Percentiles rank a stretch among this genome's conserved stretches.
These are phyloP conservation scores for Zalerion maritima DNA, from an alignment of 495 filamentous ascomycete genomes.

Conservation along the genomic window DNA sequence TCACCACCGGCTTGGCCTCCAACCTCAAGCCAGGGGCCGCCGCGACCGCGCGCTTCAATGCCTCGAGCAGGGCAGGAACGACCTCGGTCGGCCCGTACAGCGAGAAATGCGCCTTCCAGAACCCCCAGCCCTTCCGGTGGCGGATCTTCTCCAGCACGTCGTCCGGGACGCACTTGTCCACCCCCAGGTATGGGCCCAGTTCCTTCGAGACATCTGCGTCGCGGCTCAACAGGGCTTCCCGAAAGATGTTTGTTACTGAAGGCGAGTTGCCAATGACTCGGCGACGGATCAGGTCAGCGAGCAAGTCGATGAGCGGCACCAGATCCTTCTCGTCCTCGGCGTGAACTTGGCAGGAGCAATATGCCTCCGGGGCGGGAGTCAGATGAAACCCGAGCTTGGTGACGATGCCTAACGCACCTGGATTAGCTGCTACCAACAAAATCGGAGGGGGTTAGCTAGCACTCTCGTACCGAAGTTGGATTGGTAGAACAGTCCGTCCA, in stretches of 20 bases:
- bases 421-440: background rate
- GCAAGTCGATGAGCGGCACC: constrained; percentile 23
- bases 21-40: too few species aligned
- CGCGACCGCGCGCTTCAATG: constrained; percentile 22
- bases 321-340: constrained; percentile 33
- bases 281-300: constrained; percentile 23
- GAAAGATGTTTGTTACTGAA: constrained; percentile 30
- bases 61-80: constrained; percentile 31
- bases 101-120: constrained; percentile 32
- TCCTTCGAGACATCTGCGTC: constrained; percentile 30
- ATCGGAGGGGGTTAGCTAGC: background rate
- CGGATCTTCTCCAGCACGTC: constrained; percentile 29
- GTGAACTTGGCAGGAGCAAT: constrained; percentile 33
- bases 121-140: constrained; percentile 24
- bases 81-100: constrained; percentile 29
- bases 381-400: constrained; percentile 34
- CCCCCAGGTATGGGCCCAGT: constrained; percentile 15
- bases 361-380: constrained; percentile 31
- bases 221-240: constrained; percentile 30
- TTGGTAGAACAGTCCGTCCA: constrained; percentile 36
- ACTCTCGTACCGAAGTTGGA: constrained; percentile 21
- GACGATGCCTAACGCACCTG: too few species aligned
- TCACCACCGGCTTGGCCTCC: too few species aligned
- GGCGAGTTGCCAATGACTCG: constrained; percentile 25
- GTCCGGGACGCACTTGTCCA: constrained; percentile 18